Conservation (phyloP, 2,329 filamentous ascomycete genomes). For the Sporothrix humicola region DNA sequence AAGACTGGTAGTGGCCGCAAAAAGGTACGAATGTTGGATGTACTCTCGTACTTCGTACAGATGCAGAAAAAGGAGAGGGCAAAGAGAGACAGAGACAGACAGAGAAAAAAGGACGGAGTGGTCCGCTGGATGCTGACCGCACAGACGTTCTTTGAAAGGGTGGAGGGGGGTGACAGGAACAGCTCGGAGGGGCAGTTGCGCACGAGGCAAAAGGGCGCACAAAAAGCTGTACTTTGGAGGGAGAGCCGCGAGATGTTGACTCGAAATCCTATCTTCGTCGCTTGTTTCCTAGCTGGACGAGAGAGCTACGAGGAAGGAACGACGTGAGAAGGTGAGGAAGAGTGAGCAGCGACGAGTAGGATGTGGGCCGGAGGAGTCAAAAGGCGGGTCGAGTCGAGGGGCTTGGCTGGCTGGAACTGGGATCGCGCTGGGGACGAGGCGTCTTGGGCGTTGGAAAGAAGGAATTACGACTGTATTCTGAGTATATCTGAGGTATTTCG, state of each 20-base stretch:
- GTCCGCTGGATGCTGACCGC: slow-evolving; percentile 30
- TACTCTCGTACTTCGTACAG: background rate
- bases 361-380: slow-evolving; percentile 21
- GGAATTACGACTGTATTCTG: slow-evolving; percentile 8
- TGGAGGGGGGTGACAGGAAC: background rate
- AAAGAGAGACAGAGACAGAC: background rate
- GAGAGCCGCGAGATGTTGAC: slow-evolving; percentile 11
- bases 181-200: background rate
- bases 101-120: background rate
- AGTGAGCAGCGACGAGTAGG: slow-evolving; percentile 1
- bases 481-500: background rate
- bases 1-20: background rate
- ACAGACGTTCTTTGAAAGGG: slow-evolving; percentile 25
- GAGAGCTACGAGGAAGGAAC: background rate
- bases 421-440: slow-evolving; percentile 18
- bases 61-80: background rate
- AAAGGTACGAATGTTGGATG: background rate
- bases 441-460: slow-evolving; percentile 16
- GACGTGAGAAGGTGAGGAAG: background rate
- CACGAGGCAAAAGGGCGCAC: slow-evolving; percentile 18
- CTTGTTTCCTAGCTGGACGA: slow-evolving; percentile 7
- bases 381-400: slow-evolving; percentile 28
- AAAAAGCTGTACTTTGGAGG: background rate
- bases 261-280: background rate
- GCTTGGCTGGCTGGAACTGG: slow-evolving; percentile 19